Evolutionary conservation across 352 stramenopile genomes (phyloP).

Genomic region (Pilasporangium apinafurcum): DNA sequence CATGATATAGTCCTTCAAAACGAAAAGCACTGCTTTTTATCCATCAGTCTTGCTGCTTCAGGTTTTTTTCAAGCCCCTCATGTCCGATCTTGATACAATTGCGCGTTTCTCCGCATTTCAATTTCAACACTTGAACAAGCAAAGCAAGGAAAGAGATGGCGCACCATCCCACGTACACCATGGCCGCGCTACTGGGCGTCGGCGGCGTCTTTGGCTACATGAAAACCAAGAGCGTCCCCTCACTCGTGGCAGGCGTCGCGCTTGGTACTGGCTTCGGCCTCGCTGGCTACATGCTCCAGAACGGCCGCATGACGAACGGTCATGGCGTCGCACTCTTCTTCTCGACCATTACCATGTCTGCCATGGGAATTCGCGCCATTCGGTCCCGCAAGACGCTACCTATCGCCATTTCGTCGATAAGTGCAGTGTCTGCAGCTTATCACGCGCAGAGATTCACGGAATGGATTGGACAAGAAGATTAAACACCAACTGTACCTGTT

Average conservation of each 20-base stretch:
- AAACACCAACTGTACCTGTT: constrained; percentile 3
- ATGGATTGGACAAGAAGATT: constrained; percentile 84
- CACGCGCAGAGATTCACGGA: constrained; percentile 75
- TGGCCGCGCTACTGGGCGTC: constrained; percentile 54
- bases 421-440: constrained; percentile 75
- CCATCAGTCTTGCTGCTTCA: too few species aligned
- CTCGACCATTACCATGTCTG: constrained; percentile 80
- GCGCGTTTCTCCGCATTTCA: too few species aligned
- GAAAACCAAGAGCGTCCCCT: constrained; percentile 74
- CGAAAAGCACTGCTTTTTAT: too few species aligned
- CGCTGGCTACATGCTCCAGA: constrained; percentile 74
- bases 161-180: constrained; percentile 83
- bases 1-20: too few species aligned
- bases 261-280: constrained; percentile 75
- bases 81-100: too few species aligned
- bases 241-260: constrained; percentile 72
- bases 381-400: constrained; percentile 67
- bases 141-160: too few species aligned
- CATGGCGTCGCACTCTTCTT: constrained; percentile 75
- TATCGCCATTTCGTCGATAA: constrained; percentile 65
- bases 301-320: constrained; percentile 75
- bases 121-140: too few species aligned
- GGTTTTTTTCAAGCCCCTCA: too few species aligned
- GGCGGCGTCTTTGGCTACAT: constrained; percentile 80
- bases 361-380: constrained; percentile 80